Conservation (phyloP, 768 basidiomycete genomes). For the Xerocomellus dryophilus region DNA sequence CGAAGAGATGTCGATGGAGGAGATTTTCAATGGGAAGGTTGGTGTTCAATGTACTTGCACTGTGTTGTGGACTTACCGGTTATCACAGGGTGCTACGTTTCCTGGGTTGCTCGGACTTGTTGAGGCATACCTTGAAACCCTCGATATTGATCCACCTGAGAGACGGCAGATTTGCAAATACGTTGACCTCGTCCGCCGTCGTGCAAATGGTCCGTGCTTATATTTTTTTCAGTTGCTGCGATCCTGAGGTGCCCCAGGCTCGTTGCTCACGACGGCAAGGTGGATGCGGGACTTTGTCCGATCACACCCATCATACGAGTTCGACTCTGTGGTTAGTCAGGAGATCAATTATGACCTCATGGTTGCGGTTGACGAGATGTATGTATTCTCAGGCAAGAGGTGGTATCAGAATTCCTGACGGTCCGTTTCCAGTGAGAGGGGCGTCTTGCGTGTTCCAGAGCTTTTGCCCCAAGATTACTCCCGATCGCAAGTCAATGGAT, state of each 20-base stretch:
- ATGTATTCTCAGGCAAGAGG: slow-evolving; percentile 33
- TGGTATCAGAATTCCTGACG: background rate
- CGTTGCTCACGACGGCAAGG: slow-evolving; percentile 79
- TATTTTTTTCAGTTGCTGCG: background rate
- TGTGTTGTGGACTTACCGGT: background rate
- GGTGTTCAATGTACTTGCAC: slow-evolving; percentile 13
- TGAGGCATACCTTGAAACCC: slow-evolving; percentile 78
- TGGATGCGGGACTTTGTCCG: slow-evolving; percentile 94
- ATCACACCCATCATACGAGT: slow-evolving; percentile 86
- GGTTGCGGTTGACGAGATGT: slow-evolving; percentile 89
- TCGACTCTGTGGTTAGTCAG: slow-evolving; percentile 87
- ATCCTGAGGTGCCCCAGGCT: slow-evolving; percentile 44
- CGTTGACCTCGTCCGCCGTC: slow-evolving; percentile 69
- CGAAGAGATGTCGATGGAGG: slow-evolving; percentile 86
- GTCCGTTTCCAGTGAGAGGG: slow-evolving; percentile 54
- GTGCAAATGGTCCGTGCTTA: slow-evolving; percentile 68
- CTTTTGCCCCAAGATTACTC: slow-evolving; percentile 63
- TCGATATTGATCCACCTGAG: slow-evolving; percentile 68
- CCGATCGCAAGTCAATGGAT: slow-evolving; percentile 26
- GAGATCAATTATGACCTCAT: slow-evolving; percentile 95
- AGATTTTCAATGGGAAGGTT: slow-evolving; percentile 94
- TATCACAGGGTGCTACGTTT: slow-evolving; percentile 54
- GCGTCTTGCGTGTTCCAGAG: slow-evolving; percentile 56
- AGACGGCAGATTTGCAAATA: slow-evolving; percentile 68
- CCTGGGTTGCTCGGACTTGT: slow-evolving; percentile 82